These are phyloP conservation scores for Diddensiella santjacobensis DNA, from an alignment of 805 yeast genomes.

Conservation along the genomic window DNA sequence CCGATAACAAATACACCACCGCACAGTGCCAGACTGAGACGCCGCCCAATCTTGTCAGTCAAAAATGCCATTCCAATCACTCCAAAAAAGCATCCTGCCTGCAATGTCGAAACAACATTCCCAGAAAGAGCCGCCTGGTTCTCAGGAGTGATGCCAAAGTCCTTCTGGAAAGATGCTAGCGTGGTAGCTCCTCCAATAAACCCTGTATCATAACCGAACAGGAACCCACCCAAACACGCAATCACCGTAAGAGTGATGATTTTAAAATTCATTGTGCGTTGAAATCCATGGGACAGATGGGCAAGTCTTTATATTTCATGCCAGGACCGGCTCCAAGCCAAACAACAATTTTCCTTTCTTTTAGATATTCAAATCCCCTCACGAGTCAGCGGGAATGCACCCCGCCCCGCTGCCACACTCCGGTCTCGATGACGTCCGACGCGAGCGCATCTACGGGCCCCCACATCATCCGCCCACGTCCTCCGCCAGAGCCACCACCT, in stretches of 20 bases:
- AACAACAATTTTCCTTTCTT: no score
- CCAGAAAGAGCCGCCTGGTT: constrained; percentile 55
- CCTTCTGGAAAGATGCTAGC: constrained; percentile 60
- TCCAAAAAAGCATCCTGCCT: constrained; percentile 76
- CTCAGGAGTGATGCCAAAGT: constrained; percentile 46
- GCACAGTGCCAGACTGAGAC: constrained; percentile 57
- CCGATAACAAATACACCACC: constrained; percentile 68
- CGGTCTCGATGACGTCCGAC: no score
- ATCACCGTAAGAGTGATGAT: background rate
- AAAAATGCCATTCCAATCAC: constrained; percentile 46
- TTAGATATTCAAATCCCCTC: no score
- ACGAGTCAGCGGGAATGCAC: no score
- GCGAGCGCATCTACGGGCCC: no score
- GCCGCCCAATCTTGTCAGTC: constrained; percentile 72
- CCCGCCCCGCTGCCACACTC: no score
- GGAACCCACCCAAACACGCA: constrained; percentile 8
- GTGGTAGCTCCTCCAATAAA: constrained; percentile 73
- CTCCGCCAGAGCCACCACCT: no score
- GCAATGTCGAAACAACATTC: constrained; percentile 70
- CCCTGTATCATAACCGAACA: constrained; percentile 53
- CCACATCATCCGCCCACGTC: no score
- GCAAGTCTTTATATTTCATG: no score
- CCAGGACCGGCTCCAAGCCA: no score
- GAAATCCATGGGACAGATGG: no score
- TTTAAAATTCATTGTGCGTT: background rate